A percentile compares a stretch with the other conserved stretches of the same genome.
Conservation (phyloP, 352 stramenopile genomes). For the Globisporangium solare region DNA sequence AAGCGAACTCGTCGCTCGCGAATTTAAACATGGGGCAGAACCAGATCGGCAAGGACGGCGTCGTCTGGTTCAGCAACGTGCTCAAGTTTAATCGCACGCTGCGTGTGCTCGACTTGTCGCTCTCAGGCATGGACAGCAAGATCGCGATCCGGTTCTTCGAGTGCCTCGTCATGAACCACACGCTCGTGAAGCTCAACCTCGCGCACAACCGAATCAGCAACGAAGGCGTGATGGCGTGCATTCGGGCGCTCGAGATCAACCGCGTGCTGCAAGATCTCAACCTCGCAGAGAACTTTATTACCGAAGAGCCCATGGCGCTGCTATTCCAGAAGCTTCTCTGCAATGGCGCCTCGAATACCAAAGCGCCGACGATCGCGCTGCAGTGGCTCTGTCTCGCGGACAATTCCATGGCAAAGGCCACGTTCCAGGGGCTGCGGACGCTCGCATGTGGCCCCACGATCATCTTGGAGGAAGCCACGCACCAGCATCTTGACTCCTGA, state of each 20-base stretch:
- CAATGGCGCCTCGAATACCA: conserved; percentile 9
- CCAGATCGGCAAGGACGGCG: conserved; percentile 49
- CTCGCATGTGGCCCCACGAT: conserved; percentile 32
- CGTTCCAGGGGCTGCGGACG: conserved; percentile 21
- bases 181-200: conserved; percentile 42
- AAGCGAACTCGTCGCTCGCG: conserved; percentile 47
- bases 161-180: conserved; percentile 55
- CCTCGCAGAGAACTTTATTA: conserved; percentile 68
- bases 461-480: conserved; percentile 41
- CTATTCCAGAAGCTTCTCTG: conserved; percentile 27
- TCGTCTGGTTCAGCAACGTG: conserved; percentile 43
- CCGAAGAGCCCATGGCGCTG: conserved; percentile 58
- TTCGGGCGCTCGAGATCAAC: conserved; percentile 53
- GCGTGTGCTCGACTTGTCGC: conserved; percentile 56
- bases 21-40: conserved; percentile 58
- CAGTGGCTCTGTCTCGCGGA: conserved; percentile 53
- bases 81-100: conserved; percentile 51
- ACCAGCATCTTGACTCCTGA: conserved; percentile 2
- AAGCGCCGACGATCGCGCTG: conserved; percentile 18
- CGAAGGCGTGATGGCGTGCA: conserved; percentile 61
- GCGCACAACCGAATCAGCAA: conserved; percentile 70
- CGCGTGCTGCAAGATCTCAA: conserved; percentile 59
- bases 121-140: conserved; percentile 50
- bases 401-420: conserved; percentile 63
- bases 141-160: conserved; percentile 59